Evolutionary conservation across 352 stramenopile genomes (phyloP).

Genomic region (Discostella stelligera): DNA sequence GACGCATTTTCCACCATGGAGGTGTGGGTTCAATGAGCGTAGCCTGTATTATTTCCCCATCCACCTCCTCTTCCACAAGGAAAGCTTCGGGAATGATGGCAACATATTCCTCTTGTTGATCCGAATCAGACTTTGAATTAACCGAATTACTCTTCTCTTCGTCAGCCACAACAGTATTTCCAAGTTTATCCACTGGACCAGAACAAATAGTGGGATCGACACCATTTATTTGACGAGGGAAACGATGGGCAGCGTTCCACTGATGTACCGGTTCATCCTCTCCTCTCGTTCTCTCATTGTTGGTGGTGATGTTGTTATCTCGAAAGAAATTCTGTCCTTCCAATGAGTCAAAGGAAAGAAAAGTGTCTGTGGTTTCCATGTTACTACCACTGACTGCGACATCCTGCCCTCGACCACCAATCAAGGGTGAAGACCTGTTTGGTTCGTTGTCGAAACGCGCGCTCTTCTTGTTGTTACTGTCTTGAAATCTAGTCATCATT

Average conservation of each 20-base stretch:
- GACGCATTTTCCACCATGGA: slow-evolving; percentile 5
- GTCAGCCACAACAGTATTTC: background rate
- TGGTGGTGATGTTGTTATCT: too few species aligned
- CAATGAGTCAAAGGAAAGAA: too few species aligned
- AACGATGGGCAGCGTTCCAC: background rate
- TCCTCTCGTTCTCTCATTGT: too few species aligned
- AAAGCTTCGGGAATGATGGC: slow-evolving; percentile 3
- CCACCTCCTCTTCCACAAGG: background rate
- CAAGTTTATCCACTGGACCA: background rate
- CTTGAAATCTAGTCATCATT: too few species aligned
- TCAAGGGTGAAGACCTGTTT: too few species aligned
- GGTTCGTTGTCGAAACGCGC: too few species aligned
- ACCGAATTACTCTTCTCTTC: background rate
- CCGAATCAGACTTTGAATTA: background rate
- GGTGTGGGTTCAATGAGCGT: background rate
- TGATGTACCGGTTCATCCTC: background rate
- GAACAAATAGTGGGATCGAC: background rate
- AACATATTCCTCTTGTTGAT: background rate
- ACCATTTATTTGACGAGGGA: background rate
- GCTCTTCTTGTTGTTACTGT: too few species aligned
- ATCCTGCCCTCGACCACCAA: too few species aligned
- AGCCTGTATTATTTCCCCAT: background rate
- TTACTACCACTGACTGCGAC: too few species aligned
- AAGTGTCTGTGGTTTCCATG: too few species aligned
- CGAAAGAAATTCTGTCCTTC: too few species aligned